Conservation (phyloP, 306 rosid species). For the Phaseolus lunatus region DNA sequence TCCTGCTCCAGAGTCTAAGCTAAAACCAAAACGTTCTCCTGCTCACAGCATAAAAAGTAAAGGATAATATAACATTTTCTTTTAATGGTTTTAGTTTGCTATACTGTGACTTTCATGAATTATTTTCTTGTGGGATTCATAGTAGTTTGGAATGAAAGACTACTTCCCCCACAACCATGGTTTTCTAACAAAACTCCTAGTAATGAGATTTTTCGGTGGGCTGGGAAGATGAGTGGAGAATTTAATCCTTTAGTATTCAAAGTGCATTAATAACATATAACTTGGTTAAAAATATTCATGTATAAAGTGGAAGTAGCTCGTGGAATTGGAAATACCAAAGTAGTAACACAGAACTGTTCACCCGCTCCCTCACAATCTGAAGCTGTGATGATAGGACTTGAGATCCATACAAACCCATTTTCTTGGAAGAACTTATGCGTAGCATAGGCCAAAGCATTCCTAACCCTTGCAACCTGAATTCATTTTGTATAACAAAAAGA, state of each 20-base stretch:
- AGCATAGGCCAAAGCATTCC: slow-evolving; percentile 89
- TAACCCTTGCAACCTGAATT: slow-evolving; percentile 90
- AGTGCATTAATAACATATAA: slow-evolving; percentile 30
- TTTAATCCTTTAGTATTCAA: slow-evolving; percentile 26
- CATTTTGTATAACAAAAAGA: slow-evolving; percentile 36
- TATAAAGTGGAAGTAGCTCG: slow-evolving; percentile 32
- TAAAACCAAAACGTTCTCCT: slow-evolving; percentile 9
- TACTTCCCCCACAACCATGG: slow-evolving; percentile 28
- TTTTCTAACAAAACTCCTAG: slow-evolving; percentile 19
- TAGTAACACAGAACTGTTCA: slow-evolving; percentile 96
- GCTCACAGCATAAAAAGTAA: slow-evolving; percentile 37
- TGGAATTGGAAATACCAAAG: slow-evolving; percentile 71
- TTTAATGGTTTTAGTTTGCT: neutral
- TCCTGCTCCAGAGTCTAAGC: slow-evolving; percentile 24
- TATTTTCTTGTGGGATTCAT: slow-evolving; percentile 3
- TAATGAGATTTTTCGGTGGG: neutral
- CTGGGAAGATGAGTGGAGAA: slow-evolving; percentile 10
- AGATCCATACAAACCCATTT: slow-evolving; percentile 89
- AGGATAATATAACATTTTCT: slow-evolving; percentile 18
- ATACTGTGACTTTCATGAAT: neutral
- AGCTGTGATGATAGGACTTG: slow-evolving; percentile 94
- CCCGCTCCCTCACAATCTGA: slow-evolving; percentile 99
- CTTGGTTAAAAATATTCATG: slow-evolving; percentile 34
- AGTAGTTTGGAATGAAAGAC: slow-evolving; percentile 8
- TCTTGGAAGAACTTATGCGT: slow-evolving; percentile 97